Evolutionary conservation across 2,329 filamentous ascomycete genomes (phyloP).

Genomic region (Sporothrix protearum): DNA sequence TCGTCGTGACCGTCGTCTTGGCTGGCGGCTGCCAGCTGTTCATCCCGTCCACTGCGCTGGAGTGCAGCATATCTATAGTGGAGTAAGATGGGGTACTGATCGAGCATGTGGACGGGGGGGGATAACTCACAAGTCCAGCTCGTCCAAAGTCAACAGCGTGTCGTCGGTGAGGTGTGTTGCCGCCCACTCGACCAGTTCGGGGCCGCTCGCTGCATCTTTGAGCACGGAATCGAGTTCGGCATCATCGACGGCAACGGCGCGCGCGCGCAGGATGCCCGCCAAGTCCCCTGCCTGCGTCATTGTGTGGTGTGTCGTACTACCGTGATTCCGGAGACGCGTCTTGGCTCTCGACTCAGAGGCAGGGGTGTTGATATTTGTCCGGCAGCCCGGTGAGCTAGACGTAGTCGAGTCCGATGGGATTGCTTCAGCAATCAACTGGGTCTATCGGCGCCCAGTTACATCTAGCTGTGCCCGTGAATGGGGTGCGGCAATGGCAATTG

Average conservation of each 20-base stretch:
- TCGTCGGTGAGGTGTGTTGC: constrained; percentile 47
- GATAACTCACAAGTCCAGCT: constrained; percentile 44
- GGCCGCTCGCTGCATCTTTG: constrained; percentile 36
- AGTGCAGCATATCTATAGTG: constrained; percentile 43
- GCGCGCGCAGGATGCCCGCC: constrained; percentile 21
- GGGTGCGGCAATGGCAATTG: background rate
- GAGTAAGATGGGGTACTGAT: too few species aligned
- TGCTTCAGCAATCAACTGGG: background rate
- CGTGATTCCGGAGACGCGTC: background rate
- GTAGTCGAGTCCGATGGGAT: too few species aligned
- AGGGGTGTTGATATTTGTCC: background rate
- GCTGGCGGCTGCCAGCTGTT: constrained; percentile 41
- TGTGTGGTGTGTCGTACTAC: background rate
- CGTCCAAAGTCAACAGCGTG: constrained; percentile 53
- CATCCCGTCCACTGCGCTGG: constrained; percentile 47
- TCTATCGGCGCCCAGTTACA: background rate
- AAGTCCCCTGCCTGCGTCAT: constrained; percentile 11
- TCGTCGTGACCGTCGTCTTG: background rate
- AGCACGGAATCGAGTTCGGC: constrained; percentile 38
- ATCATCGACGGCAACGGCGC: constrained; percentile 19
- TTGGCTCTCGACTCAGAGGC: background rate
- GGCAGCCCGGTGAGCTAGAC: too few species aligned
- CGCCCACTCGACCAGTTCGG: constrained; percentile 47
- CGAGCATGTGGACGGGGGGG: too few species aligned
- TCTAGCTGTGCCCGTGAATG: background rate